Evolutionary conservation across 768 basidiomycete species (phyloP).

Genomic region (Leccinellum albellum): DNA sequence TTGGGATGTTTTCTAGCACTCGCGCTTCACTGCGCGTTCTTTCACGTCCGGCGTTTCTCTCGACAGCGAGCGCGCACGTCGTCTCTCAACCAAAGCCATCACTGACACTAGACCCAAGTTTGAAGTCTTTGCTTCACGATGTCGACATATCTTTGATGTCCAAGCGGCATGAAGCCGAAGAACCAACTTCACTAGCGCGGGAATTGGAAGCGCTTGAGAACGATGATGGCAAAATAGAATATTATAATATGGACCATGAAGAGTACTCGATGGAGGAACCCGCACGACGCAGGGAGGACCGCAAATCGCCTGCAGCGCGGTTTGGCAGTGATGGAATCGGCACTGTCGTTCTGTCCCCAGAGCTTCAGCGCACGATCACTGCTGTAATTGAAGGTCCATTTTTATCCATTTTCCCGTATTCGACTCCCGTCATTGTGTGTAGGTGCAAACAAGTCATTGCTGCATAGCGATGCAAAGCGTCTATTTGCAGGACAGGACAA

Average conservation of each 20-base stretch:
- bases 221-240: constrained; percentile 30
- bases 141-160: constrained; percentile 58
- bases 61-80: constrained; percentile 28
- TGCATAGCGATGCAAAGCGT: constrained; percentile 70
- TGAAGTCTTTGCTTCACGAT: constrained; percentile 60
- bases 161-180: constrained; percentile 32
- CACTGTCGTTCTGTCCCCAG: constrained; percentile 64
- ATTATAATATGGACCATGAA: constrained; percentile 34
- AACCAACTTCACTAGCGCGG: constrained; percentile 29
- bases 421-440: constrained; percentile 7
- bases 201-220: constrained; percentile 55
- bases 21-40: constrained; percentile 25
- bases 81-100: constrained; percentile 51
- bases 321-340: constrained; percentile 77
- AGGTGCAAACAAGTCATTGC: constrained; percentile 61
- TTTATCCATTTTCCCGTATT: constrained; percentile 3
- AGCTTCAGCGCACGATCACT: constrained; percentile 66
- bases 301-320: constrained; percentile 77
- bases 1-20: constrained; percentile 22
- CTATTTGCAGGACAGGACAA: constrained; percentile 48
- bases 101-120: constrained; percentile 61
- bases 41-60: constrained; percentile 28
- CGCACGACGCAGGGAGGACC: constrained; percentile 31
- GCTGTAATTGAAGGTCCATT: constrained; percentile 61
- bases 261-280: constrained; percentile 27